phyloP scores from a whole-genome alignment of 305 asterid genomes.

The Fraxinus nigra region DNA sequence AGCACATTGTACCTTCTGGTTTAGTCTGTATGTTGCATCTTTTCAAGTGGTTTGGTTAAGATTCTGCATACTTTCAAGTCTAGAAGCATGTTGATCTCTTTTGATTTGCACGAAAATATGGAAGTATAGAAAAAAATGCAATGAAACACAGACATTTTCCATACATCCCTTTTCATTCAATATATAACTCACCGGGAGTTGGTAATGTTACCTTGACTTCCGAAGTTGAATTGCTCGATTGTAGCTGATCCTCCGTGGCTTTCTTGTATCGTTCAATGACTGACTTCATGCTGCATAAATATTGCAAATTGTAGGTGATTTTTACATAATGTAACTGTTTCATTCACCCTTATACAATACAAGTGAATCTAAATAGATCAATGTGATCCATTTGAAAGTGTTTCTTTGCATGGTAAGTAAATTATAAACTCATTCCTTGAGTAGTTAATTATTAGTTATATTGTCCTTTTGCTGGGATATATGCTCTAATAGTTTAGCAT shows the following conservation, averaged over 20 bases:
- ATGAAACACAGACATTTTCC: neutral
- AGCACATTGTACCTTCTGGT: neutral
- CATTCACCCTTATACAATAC: neutral
- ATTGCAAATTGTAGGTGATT: constrained; percentile 15
- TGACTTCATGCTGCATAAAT: constrained; percentile 45
- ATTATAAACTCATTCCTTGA: neutral
- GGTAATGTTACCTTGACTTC: constrained; percentile 49
- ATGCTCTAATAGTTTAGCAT: neutral
- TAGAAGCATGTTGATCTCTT: neutral
- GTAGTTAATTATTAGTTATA: neutral
- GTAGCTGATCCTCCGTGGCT: constrained; percentile 43
- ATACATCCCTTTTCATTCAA: neutral
- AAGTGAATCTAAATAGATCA: neutral
- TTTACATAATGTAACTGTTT: neutral
- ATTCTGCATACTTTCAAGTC: neutral
- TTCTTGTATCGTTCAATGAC: constrained; percentile 53
- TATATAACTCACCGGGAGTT: neutral
- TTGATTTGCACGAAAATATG: neutral
- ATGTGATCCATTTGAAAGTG: neutral
- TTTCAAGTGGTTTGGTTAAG: neutral
- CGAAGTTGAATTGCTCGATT: constrained; percentile 37
- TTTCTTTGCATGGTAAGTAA: neutral
- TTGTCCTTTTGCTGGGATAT: neutral
- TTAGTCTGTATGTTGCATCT: neutral
- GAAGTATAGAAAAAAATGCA: neutral